Base-by-base conservation (phyloP, 441 rosid species). In the Melianthus villosus region DNA sequence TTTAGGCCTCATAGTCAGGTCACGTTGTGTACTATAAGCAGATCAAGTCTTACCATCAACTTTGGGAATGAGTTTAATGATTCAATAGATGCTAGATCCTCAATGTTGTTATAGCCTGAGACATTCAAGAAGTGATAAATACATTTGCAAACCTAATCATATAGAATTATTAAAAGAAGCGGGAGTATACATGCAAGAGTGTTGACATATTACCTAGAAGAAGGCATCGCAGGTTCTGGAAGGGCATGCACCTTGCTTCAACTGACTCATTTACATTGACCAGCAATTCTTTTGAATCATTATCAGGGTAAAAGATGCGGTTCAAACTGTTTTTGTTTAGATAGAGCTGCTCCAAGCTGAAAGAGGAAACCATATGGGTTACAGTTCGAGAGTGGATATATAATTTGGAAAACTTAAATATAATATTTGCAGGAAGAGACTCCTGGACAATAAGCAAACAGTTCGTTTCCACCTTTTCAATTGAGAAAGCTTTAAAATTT, bases 261-360 rank as follows among this genome's bases (percentile, higher is more conserved):
- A n/a, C n/a, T n/a, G n/a, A n/a, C n/a, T n/a, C n/a, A n/a, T n/a
- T n/a, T n/a, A n/a, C n/a, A n/a, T n/a, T n/a, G n/a, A n/a, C n/a
- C n/a, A n/a, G n/a, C n/a, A 28, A 30, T 23, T 38, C 28, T 13
- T 57, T 33, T 17, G 52, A 34, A 50, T 54, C 52, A 33, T 39
- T 44, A 48, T 48, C 66, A 51, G 81, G 82, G 68, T 65, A 63
- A 64, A 46, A 67, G 44, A 83, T 62, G 37, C 0, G 40, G 39
- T 71, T 53, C 66, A 87, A 64, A 38, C 66, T 71, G 72, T 87
- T 87, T 50, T 74, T 83, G 68, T 71, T 80, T 71, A 83, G 57
- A 56, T 83, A 69, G 46, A 87, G 86, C 59, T 72, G 76, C 75
- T 76, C 79, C 75, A 87, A 78, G 57, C 97, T 87, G 78, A 48